Percentiles rank a stretch among this genome's conserved stretches.
Evolutionary conservation across 2,329 filamentous ascomycete species (phyloP).

Genomic region (Cadophora sp.): DNA sequence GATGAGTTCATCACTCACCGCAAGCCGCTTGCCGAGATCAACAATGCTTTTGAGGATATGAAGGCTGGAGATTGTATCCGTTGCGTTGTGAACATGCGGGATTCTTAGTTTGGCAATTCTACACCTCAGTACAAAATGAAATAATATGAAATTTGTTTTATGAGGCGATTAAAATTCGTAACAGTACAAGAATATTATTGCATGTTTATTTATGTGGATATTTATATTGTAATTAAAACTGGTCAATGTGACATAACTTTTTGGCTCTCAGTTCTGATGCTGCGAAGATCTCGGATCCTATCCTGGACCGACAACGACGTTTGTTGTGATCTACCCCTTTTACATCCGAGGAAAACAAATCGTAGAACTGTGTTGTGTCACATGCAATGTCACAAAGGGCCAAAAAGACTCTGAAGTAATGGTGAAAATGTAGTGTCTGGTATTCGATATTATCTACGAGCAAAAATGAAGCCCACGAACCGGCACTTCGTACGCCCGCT

Average conservation of each 20-base stretch:
- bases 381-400: no score
- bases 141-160: background rate
- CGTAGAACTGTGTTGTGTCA: no score
- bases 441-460: constrained; percentile 15
- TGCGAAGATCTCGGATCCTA: background rate
- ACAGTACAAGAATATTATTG: background rate
- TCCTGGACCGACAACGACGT: background rate
- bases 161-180: background rate
- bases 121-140: background rate
- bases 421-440: background rate
- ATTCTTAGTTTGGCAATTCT: constrained; percentile 20
- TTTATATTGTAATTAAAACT: background rate
- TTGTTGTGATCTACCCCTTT: no score
- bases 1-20: constrained; percentile 99
- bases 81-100: constrained; percentile 77
- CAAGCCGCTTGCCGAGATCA: constrained; percentile 82
- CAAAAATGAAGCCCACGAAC: constrained; percentile 7
- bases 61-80: constrained; percentile 97
- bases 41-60: constrained; percentile 91
- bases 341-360: no score
- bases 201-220: background rate
- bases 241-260: no score
- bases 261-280: background rate
- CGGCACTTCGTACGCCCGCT: constrained; percentile 30
- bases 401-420: background rate